Conservation (phyloP, 2,329 filamentous ascomycete genomes). For the Parastagonospora avenae region DNA sequence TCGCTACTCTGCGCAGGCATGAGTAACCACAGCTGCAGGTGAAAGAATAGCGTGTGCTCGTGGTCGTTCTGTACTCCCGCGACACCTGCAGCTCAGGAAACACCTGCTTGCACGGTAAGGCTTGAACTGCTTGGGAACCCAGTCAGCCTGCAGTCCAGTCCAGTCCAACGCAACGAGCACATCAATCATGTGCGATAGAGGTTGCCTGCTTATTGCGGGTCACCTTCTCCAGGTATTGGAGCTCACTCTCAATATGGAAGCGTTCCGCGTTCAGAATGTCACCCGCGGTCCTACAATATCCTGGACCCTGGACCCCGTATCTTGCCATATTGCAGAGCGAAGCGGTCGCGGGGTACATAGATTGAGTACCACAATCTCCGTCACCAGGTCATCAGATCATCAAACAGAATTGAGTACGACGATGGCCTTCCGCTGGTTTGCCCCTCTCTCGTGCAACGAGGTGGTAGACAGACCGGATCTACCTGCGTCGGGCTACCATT, state of each 20-base stretch:
- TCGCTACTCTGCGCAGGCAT: constrained; percentile 34
- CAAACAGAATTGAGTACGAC: constrained; percentile 6
- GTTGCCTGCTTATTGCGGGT: background rate
- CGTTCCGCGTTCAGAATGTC: constrained; percentile 27
- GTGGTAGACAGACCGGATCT: background rate
- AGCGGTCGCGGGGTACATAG: constrained; percentile 41
- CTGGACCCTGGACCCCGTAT: constrained; percentile 29
- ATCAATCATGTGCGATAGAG: background rate
- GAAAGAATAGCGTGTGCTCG: constrained; percentile 20
- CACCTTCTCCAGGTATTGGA: background rate
- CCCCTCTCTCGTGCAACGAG: constrained; percentile 15
- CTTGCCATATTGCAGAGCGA: constrained; percentile 30
- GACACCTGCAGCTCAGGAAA: constrained; percentile 21
- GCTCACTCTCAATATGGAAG: constrained; percentile 15
- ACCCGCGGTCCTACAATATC: constrained; percentile 22
- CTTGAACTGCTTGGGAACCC: constrained; percentile 1
- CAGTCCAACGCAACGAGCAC: background rate
- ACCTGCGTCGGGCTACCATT: background rate
- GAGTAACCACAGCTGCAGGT: constrained; percentile 30
- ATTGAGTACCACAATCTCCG: constrained; percentile 35
- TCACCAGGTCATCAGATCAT: constrained; percentile 29
- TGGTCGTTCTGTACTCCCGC: constrained; percentile 17
- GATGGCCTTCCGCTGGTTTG: constrained; percentile 2
- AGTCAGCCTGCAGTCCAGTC: background rate
- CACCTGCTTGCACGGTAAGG: constrained; percentile 27